phyloP scores from a whole-genome alignment of 208 protist species.

The Strigomonas galati region DNA sequence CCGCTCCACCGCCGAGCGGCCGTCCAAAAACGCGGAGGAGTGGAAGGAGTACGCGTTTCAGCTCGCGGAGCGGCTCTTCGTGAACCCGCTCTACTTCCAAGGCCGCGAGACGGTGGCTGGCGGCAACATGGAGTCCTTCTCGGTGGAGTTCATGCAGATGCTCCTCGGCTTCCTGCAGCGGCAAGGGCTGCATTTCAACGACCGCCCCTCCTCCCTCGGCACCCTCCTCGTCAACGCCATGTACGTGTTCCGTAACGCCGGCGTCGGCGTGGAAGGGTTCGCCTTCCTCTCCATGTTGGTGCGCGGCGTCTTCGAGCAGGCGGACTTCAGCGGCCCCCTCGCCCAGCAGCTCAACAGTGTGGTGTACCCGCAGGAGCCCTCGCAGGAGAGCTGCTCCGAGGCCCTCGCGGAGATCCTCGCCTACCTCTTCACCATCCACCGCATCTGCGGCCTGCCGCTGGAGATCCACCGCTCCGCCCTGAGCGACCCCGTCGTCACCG shows the following conservation, averaged over 20 bases:
- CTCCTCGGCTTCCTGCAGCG: slow-evolving; percentile 73
- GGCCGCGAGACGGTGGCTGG: slow-evolving; percentile 53
- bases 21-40: slow-evolving; percentile 36
- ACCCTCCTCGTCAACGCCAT: slow-evolving; percentile 73
- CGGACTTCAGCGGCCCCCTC: slow-evolving; percentile 27
- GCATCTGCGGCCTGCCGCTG: slow-evolving; percentile 69
- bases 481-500: slow-evolving; percentile 65
- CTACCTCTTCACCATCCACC: slow-evolving; percentile 74
- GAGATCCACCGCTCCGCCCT: slow-evolving; percentile 86
- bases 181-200: slow-evolving; percentile 77
- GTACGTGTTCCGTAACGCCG: slow-evolving; percentile 78
- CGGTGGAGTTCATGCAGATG: slow-evolving; percentile 72
- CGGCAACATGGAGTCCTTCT: slow-evolving; percentile 76
- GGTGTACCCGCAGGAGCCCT: slow-evolving; percentile 17
- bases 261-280: slow-evolving; percentile 73
- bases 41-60: slow-evolving; percentile 43
- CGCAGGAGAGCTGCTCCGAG: slow-evolving; percentile 33
- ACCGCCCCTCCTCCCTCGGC: slow-evolving; percentile 75
- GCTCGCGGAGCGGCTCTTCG: slow-evolving; percentile 70
- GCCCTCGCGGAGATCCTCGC: slow-evolving; percentile 64
- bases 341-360: slow-evolving; percentile 32
- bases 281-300: slow-evolving; percentile 78
- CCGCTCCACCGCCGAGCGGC: slow-evolving; percentile 35
- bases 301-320: slow-evolving; percentile 49
- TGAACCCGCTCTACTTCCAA: slow-evolving; percentile 85